These are phyloP conservation scores for Pseudogymnoascus sp. DNA, from an alignment of 2,329 filamentous ascomycete species.

Conservation along the genomic window DNA sequence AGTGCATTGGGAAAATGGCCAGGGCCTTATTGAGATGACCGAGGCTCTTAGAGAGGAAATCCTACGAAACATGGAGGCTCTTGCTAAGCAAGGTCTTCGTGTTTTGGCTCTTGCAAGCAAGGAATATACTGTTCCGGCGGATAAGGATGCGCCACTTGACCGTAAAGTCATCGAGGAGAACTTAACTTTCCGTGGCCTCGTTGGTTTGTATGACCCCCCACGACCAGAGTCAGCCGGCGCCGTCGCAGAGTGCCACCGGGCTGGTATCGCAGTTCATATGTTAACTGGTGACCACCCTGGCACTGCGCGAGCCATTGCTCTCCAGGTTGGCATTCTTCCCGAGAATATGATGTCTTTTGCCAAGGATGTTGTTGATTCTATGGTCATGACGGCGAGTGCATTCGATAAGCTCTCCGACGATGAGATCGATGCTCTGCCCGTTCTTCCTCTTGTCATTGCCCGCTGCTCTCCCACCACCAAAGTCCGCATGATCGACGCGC, in stretches of 20 bases:
- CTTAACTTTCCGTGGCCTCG: constrained; percentile 69
- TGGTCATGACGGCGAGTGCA: constrained; percentile 68
- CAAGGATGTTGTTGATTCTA: constrained; percentile 53
- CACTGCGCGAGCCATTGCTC: constrained; percentile 70
- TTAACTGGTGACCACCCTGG: constrained; percentile 73
- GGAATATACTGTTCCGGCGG: constrained; percentile 21
- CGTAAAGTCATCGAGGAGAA: constrained; percentile 58
- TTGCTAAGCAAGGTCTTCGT: constrained; percentile 59
- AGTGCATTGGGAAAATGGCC: constrained; percentile 36
- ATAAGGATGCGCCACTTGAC: constrained; percentile 37
- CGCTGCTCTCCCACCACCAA: constrained; percentile 81
- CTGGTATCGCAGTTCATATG: constrained; percentile 61
- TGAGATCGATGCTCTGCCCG: constrained; percentile 66
- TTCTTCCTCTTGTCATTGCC: constrained; percentile 73
- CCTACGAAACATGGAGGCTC: constrained; percentile 58
- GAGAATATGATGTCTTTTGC: constrained; percentile 51
- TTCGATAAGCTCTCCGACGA: constrained; percentile 71
- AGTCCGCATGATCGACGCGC: constrained; percentile 82
- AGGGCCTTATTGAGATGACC: constrained; percentile 39
- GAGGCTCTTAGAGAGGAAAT: constrained; percentile 48
- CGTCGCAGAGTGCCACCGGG: constrained; percentile 49
- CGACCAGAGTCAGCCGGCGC: constrained; percentile 57
- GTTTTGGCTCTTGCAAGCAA: constrained; percentile 57
- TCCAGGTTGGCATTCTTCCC: constrained; percentile 70
- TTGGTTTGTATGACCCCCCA: constrained; percentile 66